phyloP scores from a whole-genome alignment of 1,284 basidiomycete genomes.

The Cryptococcus amylolentus region DNA sequence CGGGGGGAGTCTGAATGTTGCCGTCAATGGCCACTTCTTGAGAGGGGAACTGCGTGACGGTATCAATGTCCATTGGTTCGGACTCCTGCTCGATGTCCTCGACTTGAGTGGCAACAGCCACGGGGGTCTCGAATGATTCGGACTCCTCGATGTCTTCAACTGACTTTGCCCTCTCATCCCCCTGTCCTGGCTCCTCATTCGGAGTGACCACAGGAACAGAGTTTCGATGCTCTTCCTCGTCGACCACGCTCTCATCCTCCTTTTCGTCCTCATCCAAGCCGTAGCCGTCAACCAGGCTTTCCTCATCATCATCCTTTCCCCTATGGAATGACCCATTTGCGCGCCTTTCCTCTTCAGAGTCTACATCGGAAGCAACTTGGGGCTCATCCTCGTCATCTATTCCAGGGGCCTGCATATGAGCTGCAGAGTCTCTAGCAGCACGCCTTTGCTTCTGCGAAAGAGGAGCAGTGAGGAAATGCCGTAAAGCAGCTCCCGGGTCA shows the following conservation, averaged over 20 bases:
- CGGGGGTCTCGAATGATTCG: neutral
- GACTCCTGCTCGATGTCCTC: neutral
- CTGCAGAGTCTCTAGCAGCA: constrained; percentile 28
- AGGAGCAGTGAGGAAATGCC: constrained; percentile 28
- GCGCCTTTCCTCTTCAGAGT: constrained; percentile 7
- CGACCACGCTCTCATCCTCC: constrained; percentile 1
- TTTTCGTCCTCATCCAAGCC: constrained; percentile 27
- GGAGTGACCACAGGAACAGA: constrained; percentile 11
- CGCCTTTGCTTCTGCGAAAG: constrained; percentile 25
- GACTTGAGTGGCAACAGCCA: neutral
- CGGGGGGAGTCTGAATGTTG: neutral
- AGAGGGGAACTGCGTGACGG: too few species aligned
- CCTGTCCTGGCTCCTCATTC: neutral
- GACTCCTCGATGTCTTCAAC: neutral
- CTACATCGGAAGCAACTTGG: constrained; percentile 11
- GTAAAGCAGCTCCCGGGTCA: constrained; percentile 23
- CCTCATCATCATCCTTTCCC: constrained; percentile 17
- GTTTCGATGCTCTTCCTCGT: constrained; percentile 18
- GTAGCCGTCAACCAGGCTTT: constrained; percentile 39
- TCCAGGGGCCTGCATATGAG: constrained; percentile 27
- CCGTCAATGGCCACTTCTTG: neutral
- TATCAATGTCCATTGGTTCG: neutral
- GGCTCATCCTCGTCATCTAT: constrained; percentile 11
- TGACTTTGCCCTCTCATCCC: neutral
- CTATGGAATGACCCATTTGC: constrained; percentile 4